phyloP scores from a whole-genome alignment of 257 asterid genomes.

The Plectranthus barbatus region DNA sequence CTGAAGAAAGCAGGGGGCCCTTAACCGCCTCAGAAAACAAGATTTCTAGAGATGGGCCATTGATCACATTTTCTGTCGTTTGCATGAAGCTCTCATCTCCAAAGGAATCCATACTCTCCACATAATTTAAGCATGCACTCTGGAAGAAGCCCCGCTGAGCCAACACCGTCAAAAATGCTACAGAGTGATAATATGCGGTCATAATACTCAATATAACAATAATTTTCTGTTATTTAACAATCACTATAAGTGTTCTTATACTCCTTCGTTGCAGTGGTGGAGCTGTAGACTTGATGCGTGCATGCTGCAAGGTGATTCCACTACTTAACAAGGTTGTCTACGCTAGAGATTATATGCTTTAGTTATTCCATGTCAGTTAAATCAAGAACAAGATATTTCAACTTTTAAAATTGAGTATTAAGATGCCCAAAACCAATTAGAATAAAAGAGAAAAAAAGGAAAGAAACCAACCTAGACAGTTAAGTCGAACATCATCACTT shows the following conservation, averaged over 20 bases:
- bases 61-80: constrained; percentile 35
- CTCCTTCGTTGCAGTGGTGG: not conserved
- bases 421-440: not conserved
- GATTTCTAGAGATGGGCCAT: constrained; percentile 44
- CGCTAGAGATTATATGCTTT: not conserved
- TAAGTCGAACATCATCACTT: constrained; percentile 79
- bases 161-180: constrained; percentile 81
- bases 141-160: constrained; percentile 75
- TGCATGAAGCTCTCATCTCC: constrained; percentile 52
- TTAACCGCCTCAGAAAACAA: constrained; percentile 96
- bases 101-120: constrained; percentile 29
- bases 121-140: constrained; percentile 29
- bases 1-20: constrained; percentile 90
- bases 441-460: not conserved
- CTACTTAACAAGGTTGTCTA: not conserved
- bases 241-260: not conserved
- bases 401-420: not conserved
- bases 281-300: constrained; percentile 10
- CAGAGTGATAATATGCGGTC: constrained; percentile 22
- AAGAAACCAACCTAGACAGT: constrained; percentile 62
- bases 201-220: not conserved
- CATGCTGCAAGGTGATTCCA: not conserved
- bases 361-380: constrained; percentile 1
- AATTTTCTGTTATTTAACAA: not conserved
- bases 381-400: constrained; percentile 1